Conservation (phyloP, 192 early-diverging fungal species). For the Backusella macrospora region DNA sequence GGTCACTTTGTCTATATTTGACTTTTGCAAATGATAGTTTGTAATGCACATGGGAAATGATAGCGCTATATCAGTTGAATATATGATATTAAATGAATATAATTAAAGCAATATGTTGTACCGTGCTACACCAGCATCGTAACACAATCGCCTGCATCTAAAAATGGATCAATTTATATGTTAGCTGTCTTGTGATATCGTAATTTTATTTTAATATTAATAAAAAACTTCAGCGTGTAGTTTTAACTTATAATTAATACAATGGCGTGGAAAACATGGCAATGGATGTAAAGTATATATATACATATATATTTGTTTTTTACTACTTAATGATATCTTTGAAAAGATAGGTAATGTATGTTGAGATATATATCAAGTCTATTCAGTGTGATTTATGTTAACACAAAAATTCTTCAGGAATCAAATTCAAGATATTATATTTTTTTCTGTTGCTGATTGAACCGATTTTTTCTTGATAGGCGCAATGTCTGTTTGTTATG, state of each 20-base stretch:
- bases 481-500: not conserved
- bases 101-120: not conserved
- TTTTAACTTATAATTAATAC: not conserved
- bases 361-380: too few species aligned
- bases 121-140: not conserved
- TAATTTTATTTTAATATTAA: not conserved
- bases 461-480: not conserved
- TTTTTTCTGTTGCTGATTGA: not conserved
- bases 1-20: too few species aligned
- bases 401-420: not conserved
- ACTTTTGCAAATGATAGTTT: too few species aligned
- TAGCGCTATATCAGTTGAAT: not conserved
- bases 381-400: too few species aligned
- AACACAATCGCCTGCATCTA: not conserved
- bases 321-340: not conserved
- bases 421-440: not conserved
- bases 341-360: too few species aligned
- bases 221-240: not conserved
- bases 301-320: not conserved
- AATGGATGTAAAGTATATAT: not conserved
- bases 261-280: not conserved
- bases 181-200: not conserved
- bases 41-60: too few species aligned
- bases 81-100: not conserved
- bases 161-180: not conserved